Percentiles rank a stretch among this genome's conserved stretches.
phyloP scores from a whole-genome alignment of 768 basidiomycete species.

The Rhodotorula toruloides region DNA sequence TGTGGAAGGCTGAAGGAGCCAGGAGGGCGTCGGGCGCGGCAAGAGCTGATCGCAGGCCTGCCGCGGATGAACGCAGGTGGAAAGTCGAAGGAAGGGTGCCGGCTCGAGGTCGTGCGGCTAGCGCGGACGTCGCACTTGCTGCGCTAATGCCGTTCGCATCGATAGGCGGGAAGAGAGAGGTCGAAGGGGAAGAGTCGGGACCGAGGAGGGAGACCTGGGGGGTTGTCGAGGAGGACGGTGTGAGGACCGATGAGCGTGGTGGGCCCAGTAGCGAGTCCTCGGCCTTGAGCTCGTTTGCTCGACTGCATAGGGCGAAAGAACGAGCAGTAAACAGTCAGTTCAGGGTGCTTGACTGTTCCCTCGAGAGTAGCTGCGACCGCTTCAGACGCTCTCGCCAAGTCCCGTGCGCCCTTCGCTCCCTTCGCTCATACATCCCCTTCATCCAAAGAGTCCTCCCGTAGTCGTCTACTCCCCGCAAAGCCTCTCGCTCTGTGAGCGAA shows the following conservation, averaged over 20 bases:
- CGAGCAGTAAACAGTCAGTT: background rate
- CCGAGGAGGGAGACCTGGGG: conserved; percentile 53
- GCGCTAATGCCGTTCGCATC: background rate
- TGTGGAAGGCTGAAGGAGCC: conserved; percentile 46
- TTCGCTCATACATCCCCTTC: no score
- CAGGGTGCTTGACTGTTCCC: background rate
- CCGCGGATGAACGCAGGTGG: conserved; percentile 41
- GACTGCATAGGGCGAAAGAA: conserved; percentile 28
- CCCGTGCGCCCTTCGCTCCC: no score
- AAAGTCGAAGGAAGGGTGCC: conserved; percentile 43
- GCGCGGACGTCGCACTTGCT: background rate
- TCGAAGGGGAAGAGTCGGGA: conserved; percentile 12
- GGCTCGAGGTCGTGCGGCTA: conserved; percentile 41
- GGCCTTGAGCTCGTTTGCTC: conserved; percentile 78
- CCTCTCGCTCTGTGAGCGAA: no score
- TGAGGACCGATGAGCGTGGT: conserved; percentile 51
- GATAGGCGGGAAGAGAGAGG: conserved; percentile 45
- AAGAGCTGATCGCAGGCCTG: conserved; percentile 68
- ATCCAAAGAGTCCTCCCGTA: no score
- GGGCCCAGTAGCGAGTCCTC: conserved; percentile 57
- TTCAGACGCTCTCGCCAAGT: no score
- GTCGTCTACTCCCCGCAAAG: no score
- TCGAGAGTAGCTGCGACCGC: background rate
- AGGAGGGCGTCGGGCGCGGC: conserved; percentile 64
- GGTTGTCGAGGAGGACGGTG: conserved; percentile 45